Percentiles rank a stretch among this genome's conserved stretches.
phyloP scores from a whole-genome alignment of 163 green algal species.

The Trebouxia gelatinosa region DNA sequence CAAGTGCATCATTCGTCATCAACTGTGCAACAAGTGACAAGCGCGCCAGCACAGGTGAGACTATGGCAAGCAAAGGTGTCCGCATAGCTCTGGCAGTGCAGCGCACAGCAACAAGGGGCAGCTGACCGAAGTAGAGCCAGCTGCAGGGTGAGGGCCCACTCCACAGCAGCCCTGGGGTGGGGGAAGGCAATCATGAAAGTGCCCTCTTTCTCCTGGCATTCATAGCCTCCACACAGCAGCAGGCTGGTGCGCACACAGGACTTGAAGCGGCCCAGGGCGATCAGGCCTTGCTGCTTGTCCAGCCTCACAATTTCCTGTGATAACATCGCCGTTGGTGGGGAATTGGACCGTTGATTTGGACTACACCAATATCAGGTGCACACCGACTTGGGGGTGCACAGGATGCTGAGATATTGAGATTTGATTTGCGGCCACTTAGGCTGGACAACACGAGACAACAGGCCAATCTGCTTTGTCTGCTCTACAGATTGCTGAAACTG shows the following conservation, averaged over 20 bases:
- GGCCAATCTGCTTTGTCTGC: too few relatives aligned
- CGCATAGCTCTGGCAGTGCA: neutral
- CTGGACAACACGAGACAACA: too few relatives aligned
- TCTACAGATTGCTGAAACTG: too few relatives aligned
- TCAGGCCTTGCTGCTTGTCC: conserved; percentile 15
- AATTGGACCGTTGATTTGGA: too few relatives aligned
- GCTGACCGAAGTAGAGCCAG: neutral
- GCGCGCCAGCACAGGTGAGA: neutral
- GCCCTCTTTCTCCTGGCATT: conserved; percentile 36
- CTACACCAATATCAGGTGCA: too few relatives aligned
- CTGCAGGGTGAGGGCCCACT: neutral
- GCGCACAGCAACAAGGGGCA: neutral
- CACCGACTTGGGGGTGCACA: too few relatives aligned
- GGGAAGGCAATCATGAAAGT: neutral
- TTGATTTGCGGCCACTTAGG: too few relatives aligned
- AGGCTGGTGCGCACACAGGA: conserved; percentile 50
- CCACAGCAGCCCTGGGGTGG: neutral
- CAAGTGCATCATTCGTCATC: too few relatives aligned
- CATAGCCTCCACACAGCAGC: conserved; percentile 47
- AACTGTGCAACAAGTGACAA: neutral
- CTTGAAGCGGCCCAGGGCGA: conserved; percentile 45
- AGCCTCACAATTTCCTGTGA: conserved; percentile 12
- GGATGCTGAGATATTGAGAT: neutral
- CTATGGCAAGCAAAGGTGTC: too few relatives aligned
- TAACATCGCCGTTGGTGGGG: too few relatives aligned